Percentiles rank a stretch among this genome's conserved stretches.
Evolutionary conservation across 768 basidiomycete species (phyloP).

Genomic region (Cyclocybe aegerita): DNA sequence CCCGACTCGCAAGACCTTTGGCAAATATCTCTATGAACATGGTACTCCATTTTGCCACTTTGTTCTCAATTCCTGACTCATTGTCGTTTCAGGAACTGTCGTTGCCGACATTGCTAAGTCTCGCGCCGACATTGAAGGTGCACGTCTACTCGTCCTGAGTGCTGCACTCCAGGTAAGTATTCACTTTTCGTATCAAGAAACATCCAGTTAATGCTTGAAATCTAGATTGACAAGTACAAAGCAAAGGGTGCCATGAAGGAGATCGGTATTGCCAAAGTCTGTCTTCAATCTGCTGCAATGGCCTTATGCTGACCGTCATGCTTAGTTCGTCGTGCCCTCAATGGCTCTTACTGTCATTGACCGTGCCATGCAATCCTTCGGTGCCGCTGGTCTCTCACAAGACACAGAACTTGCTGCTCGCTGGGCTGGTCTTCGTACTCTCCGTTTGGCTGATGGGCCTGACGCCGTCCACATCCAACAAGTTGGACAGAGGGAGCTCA

Average conservation of each 20-base stretch:
- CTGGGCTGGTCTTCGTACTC: constrained; percentile 82
- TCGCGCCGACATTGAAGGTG: constrained; percentile 89
- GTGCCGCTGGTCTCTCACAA: constrained; percentile 94
- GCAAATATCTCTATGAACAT: constrained; percentile 88
- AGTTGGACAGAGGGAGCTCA: constrained; percentile 87
- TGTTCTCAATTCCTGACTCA: not conserved
- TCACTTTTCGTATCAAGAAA: not conserved
- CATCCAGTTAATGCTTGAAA: not conserved
- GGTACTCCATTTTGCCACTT: constrained; percentile 44
- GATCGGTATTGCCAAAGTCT: constrained; percentile 95
- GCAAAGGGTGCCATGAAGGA: constrained; percentile 97
- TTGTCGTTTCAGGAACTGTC: constrained; percentile 62
- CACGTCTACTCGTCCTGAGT: constrained; percentile 85
- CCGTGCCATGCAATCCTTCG: constrained; percentile 93
- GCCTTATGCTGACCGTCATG: constrained; percentile 1
- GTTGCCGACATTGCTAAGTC: constrained; percentile 89
- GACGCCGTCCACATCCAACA: constrained; percentile 95
- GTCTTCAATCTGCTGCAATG: constrained; percentile 6
- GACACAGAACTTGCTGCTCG: constrained; percentile 79
- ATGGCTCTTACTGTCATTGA: constrained; percentile 91
- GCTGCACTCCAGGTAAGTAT: constrained; percentile 77
- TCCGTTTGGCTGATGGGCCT: constrained; percentile 86
- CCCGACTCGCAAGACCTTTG: constrained; percentile 88
- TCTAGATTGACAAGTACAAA: constrained; percentile 82
- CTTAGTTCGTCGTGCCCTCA: constrained; percentile 87